phyloP scores from a whole-genome alignment of 2,329 filamentous ascomycete genomes.

The Cytospora piceae region DNA sequence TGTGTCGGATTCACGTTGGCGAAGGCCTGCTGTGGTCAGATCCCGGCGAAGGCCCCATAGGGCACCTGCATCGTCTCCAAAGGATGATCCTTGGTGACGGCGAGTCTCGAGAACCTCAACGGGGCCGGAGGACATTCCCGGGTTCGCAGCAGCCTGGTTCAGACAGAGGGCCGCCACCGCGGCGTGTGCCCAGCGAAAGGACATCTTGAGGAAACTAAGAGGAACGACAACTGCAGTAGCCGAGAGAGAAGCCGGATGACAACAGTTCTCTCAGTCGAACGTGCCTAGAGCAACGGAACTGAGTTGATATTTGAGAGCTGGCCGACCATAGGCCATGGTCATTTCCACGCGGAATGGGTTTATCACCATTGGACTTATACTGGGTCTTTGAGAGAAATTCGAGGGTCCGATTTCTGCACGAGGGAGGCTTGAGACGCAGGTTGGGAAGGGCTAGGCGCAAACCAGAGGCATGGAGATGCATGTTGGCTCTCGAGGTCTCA shows the following conservation, averaged over 20 bases:
- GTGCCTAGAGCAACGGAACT: neutral
- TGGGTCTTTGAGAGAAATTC: neutral
- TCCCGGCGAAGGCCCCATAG: slow-evolving; percentile 35
- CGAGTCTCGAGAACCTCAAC: slow-evolving; percentile 33
- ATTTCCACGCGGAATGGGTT: neutral
- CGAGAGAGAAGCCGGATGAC: neutral
- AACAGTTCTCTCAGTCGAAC: neutral
- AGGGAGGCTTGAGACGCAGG: neutral
- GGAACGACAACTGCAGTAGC: neutral
- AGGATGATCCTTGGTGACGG: slow-evolving; percentile 33
- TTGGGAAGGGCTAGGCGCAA: neutral
- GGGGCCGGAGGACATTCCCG: neutral
- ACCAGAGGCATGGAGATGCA: neutral
- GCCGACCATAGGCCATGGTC: neutral
- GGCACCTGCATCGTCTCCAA: slow-evolving; percentile 30
- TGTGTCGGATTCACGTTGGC: slow-evolving; percentile 31
- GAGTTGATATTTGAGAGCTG: neutral
- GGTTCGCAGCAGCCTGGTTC: neutral
- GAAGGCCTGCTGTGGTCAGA: slow-evolving; percentile 28
- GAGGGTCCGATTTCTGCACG: neutral
- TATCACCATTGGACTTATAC: neutral
- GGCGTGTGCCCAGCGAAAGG: neutral
- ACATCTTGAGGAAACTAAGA: neutral
- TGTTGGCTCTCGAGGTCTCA: neutral
- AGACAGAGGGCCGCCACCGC: neutral